Evolutionary conservation across 495 filamentous ascomycete species (phyloP).

Genomic region (Pseudoneurospora amorphoporcata): DNA sequence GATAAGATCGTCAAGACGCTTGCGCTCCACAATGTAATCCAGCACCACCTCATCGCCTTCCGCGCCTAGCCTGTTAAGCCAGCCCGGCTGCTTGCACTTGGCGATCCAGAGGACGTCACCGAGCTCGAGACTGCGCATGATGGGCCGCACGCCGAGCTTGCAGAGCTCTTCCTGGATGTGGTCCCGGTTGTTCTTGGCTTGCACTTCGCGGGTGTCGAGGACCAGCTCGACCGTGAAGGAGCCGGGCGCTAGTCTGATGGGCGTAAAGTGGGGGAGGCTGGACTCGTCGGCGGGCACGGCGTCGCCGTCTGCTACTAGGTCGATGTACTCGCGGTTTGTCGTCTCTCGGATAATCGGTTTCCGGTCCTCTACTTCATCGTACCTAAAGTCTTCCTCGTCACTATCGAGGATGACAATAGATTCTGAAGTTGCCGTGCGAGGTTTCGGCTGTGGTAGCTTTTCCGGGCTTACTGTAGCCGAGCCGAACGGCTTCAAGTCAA

Average conservation of each 20-base stretch:
- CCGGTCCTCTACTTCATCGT: constrained; percentile 9
- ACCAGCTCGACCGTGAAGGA: constrained; percentile 65
- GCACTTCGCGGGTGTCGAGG: constrained; percentile 68
- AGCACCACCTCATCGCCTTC: constrained; percentile 71
- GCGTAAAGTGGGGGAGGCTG: constrained; percentile 40
- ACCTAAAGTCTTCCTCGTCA: constrained; percentile 1
- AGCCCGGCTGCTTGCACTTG: constrained; percentile 49
- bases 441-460: background rate
- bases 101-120: constrained; percentile 80
- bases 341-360: background rate
- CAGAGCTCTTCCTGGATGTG: constrained; percentile 65
- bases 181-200: constrained; percentile 64
- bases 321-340: constrained; percentile 10
- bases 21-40: constrained; percentile 76
- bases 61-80: constrained; percentile 39
- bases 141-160: constrained; percentile 54
- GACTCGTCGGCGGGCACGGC: constrained; percentile 15
- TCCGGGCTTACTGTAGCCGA: background rate
- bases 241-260: constrained; percentile 51
- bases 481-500: background rate
- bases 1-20: constrained; percentile 72
- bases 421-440: background rate
- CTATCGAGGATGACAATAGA: background rate
- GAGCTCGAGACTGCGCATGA: constrained; percentile 58
- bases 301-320: constrained; percentile 34